phyloP scores from a whole-genome alignment of 768 basidiomycete genomes.

The Hemileccinum rubropunctum region DNA sequence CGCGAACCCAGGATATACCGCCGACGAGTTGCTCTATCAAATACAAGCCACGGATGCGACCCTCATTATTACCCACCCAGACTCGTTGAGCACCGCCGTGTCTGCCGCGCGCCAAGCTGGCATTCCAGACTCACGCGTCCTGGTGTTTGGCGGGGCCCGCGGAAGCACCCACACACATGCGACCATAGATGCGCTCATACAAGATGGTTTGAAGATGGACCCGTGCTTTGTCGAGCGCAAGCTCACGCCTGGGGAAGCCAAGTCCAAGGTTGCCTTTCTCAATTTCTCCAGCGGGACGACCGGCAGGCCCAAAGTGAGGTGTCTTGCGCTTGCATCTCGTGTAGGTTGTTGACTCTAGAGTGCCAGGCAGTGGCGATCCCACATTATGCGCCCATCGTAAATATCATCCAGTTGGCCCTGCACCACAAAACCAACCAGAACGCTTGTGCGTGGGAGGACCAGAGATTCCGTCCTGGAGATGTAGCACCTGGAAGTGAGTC shows the following conservation, averaged over 20 bases:
- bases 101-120: conserved; percentile 31
- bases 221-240: conserved; percentile 44
- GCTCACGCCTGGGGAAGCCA: conserved; percentile 56
- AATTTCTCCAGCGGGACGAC: conserved; percentile 78
- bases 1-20: conserved; percentile 37
- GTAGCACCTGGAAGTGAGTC: conserved; percentile 52
- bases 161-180: conserved; percentile 4
- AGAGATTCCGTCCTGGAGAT: conserved; percentile 53
- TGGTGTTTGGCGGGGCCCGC: conserved; percentile 23
- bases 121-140: conserved; percentile 28
- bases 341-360: neutral
- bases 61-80: conserved; percentile 32
- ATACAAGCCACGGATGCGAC: conserved; percentile 25
- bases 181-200: conserved; percentile 51
- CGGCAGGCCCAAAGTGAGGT: conserved; percentile 40
- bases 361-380: conserved; percentile 62
- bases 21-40: conserved; percentile 33
- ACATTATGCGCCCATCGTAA: conserved; percentile 63
- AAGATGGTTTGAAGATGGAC: conserved; percentile 34
- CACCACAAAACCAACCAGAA: conserved; percentile 46
- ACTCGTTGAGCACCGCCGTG: conserved; percentile 25
- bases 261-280: conserved; percentile 60
- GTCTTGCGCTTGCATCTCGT: neutral
- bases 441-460: conserved; percentile 35
- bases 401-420: conserved; percentile 56